These are phyloP conservation scores for Erodium moschatum DNA, from an alignment of 441 rosid genomes.

Conservation along the genomic window DNA sequence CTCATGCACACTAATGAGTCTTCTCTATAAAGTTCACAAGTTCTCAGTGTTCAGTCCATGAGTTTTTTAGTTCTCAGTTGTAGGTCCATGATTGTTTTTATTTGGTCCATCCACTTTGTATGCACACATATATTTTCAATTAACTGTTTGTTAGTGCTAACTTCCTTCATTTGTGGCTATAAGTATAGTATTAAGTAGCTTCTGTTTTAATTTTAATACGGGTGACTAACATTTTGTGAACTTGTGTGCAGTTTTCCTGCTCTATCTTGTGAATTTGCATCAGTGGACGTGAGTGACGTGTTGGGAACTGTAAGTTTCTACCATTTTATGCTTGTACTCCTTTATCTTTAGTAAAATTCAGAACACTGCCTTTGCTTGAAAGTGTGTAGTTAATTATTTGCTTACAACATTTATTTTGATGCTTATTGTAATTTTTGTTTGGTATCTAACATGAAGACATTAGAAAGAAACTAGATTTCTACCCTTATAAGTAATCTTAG, in stretches of 20 bases:
- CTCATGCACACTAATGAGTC: too few relatives aligned
- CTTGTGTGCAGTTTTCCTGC: conserved; percentile 73
- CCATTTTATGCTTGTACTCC: conserved; percentile 13
- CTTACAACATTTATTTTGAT: background rate
- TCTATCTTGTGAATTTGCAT: conserved; percentile 96
- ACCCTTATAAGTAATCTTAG: too few relatives aligned
- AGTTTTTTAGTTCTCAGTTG: too few relatives aligned
- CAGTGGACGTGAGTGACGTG: conserved; percentile 87
- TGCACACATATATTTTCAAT: too few relatives aligned
- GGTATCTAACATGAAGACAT: background rate
- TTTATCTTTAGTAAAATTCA: background rate
- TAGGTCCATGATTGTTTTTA: too few relatives aligned
- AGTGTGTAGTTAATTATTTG: background rate
- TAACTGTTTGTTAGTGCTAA: background rate
- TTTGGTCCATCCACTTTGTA: too few relatives aligned
- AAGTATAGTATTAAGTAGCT: background rate
- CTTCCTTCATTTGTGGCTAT: background rate
- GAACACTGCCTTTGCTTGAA: background rate
- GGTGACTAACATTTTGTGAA: conserved; percentile 19
- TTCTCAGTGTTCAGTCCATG: too few relatives aligned
- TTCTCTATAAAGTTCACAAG: too few relatives aligned
- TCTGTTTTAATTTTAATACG: background rate
- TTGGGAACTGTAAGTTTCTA: conserved; percentile 89
- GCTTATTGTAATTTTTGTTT: background rate
- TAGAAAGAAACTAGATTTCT: too few relatives aligned